Conservation (phyloP, 768 basidiomycete species). For the Flagelloscypha sp. region DNA sequence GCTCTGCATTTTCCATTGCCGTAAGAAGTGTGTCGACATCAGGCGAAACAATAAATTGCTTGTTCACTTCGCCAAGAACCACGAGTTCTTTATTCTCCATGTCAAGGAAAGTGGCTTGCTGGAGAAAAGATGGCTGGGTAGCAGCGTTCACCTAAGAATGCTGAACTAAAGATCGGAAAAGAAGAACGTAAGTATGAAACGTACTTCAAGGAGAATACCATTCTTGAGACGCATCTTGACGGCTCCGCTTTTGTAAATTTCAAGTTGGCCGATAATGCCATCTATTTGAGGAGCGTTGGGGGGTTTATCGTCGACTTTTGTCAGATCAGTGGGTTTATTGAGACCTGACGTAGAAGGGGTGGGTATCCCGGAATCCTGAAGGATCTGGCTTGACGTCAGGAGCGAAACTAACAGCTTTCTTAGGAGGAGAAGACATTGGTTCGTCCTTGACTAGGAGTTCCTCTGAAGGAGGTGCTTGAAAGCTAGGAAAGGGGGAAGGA, state of each 20-base stretch:
- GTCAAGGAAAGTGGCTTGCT: constrained; percentile 78
- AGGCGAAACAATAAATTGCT: constrained; percentile 77
- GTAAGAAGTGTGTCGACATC: constrained; percentile 68
- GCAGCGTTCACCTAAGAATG: constrained; percentile 61
- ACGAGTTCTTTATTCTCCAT: constrained; percentile 45
- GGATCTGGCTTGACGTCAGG: constrained; percentile 47
- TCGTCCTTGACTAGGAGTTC: constrained; percentile 28
- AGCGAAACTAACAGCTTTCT: constrained; percentile 56
- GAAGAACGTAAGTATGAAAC: constrained; percentile 16
- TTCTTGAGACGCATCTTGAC: constrained; percentile 82
- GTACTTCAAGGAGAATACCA: constrained; percentile 76
- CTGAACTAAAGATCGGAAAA: constrained; percentile 2
- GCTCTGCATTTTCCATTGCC: constrained; percentile 52
- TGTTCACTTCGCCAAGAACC: constrained; percentile 81
- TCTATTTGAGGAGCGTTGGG: constrained; percentile 40
- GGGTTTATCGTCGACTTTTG: constrained; percentile 11
- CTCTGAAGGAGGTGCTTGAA: constrained; percentile 28
- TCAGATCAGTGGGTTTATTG: constrained; percentile 13
- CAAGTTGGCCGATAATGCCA: constrained; percentile 76
- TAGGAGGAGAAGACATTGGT: constrained; percentile 18
- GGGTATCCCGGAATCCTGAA: constrained; percentile 15
- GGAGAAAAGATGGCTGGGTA: constrained; percentile 80
- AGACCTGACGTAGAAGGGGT: constrained; percentile 17
- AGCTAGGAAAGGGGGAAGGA: constrained; percentile 75
- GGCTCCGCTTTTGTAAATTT: constrained; percentile 76